Conservation (phyloP, 208 protist species). For the Trypanosoma vivax region DNA sequence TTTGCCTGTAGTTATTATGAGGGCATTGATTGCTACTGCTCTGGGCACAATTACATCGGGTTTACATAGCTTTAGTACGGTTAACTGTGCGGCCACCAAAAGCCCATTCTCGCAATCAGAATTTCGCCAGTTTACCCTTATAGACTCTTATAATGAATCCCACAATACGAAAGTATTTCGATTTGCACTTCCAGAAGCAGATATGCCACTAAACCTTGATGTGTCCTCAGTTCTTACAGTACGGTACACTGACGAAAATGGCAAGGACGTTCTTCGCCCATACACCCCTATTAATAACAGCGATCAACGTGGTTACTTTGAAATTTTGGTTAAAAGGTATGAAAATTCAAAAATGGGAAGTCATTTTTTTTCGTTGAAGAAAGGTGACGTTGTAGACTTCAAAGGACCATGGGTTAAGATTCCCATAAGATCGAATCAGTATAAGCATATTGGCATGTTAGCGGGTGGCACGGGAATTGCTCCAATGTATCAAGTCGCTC, state of each 20-base stretch:
- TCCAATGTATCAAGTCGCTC: slow-evolving; percentile 90
- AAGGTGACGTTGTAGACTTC: slow-evolving; percentile 87
- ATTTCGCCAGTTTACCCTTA: slow-evolving; percentile 67
- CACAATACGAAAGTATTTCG: slow-evolving; percentile 86
- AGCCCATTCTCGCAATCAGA: slow-evolving; percentile 74
- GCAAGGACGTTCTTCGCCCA: slow-evolving; percentile 75
- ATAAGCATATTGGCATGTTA: slow-evolving; percentile 90
- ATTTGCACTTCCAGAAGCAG: slow-evolving; percentile 76
- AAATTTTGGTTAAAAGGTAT: slow-evolving; percentile 89
- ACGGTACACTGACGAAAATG: slow-evolving; percentile 64
- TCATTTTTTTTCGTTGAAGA: slow-evolving; percentile 88
- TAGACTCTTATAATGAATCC: slow-evolving; percentile 80
- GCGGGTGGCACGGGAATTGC: slow-evolving; percentile 91
- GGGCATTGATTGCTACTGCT: slow-evolving; percentile 47
- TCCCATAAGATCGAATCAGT: slow-evolving; percentile 82
- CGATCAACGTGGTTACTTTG: slow-evolving; percentile 85
- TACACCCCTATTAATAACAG: slow-evolving; percentile 80
- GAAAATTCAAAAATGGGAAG: slow-evolving; percentile 81
- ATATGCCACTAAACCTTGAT: slow-evolving; percentile 76
- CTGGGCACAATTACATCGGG: slow-evolving; percentile 46
- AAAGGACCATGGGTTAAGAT: slow-evolving; percentile 89
- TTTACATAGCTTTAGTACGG: slow-evolving; percentile 35
- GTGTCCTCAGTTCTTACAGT: slow-evolving; percentile 73
- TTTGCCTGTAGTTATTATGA: slow-evolving; percentile 32
- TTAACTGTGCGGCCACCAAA: slow-evolving; percentile 30